A percentile compares a stretch with the other conserved stretches of the same genome.
phyloP scores from a whole-genome alignment of 306 rosid genomes.

The Carpinus viminea region DNA sequence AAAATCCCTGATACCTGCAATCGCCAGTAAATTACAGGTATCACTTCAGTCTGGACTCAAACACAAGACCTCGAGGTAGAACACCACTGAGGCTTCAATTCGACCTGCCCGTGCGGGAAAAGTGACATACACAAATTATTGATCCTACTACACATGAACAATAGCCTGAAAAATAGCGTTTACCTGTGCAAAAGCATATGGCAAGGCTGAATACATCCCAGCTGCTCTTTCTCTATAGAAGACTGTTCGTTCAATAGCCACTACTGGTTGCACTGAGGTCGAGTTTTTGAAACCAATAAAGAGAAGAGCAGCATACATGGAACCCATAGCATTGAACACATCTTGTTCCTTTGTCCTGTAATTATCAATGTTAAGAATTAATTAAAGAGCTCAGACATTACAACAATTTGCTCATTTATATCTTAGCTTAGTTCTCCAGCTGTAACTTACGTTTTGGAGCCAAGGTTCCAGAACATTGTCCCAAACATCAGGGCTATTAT shows the following conservation, averaged over 20 bases:
- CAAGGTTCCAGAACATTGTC: conserved; percentile 62
- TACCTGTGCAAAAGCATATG: conserved; percentile 68
- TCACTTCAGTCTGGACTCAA: too few species aligned
- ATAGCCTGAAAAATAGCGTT: too few species aligned
- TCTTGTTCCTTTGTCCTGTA: conserved; percentile 34
- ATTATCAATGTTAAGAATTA: not conserved
- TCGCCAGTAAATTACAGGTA: too few species aligned
- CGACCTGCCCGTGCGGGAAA: too few species aligned
- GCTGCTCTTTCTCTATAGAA: conserved; percentile 66
- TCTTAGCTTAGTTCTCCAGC: not conserved
- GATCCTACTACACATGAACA: too few species aligned
- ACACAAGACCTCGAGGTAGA: too few species aligned
- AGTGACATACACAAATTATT: too few species aligned
- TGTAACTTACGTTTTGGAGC: conserved; percentile 52
- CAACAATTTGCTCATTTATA: not conserved
- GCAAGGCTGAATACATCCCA: conserved; percentile 63
- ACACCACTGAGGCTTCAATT: too few species aligned
- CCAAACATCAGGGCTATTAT: conserved; percentile 50
- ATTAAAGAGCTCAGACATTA: not conserved
- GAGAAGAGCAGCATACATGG: conserved; percentile 51
- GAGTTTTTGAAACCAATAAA: conserved; percentile 59
- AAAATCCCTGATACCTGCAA: too few species aligned
- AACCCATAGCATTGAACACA: conserved; percentile 49
- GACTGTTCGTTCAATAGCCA: conserved; percentile 58
- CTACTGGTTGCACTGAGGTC: conserved; percentile 51